Conservation (phyloP, 2,329 filamentous ascomycete genomes). For the Penicillium sp. region DNA sequence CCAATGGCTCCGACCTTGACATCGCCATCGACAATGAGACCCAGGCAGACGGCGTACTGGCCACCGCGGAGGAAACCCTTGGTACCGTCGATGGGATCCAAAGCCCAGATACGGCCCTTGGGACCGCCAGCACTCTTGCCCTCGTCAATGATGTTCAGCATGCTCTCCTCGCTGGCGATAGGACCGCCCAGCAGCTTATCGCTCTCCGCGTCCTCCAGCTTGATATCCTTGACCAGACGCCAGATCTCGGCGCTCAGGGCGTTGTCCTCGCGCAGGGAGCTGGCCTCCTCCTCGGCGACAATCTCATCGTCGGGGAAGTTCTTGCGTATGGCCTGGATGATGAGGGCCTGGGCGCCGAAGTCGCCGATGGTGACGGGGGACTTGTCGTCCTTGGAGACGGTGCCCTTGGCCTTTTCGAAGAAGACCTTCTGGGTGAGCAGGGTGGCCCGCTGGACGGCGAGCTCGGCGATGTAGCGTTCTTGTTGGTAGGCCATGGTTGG, state of each 20-base stretch:
- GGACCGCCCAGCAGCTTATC: constrained; percentile 70
- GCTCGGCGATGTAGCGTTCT: constrained; percentile 80
- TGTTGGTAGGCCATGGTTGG: constrained; percentile 62
- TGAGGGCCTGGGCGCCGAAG: constrained; percentile 95
- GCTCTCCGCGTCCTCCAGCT: constrained; percentile 66
- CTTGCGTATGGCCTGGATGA: constrained; percentile 84
- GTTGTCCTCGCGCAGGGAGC: constrained; percentile 71
- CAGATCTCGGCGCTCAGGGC: constrained; percentile 76
- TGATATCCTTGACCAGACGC: constrained; percentile 74
- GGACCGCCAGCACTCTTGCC: constrained; percentile 49
- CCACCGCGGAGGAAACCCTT: constrained; percentile 95
- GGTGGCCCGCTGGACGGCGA: constrained; percentile 82
- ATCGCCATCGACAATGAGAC: constrained; percentile 86
- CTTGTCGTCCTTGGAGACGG: constrained; percentile 89
- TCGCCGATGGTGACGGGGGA: constrained; percentile 97
- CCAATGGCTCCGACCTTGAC: constrained; percentile 93
- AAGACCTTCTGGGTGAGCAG: constrained; percentile 77
- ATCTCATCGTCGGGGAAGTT: constrained; percentile 91
- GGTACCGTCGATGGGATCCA: constrained; percentile 97
- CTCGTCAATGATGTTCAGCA: constrained; percentile 61
- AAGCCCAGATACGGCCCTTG: constrained; percentile 76
- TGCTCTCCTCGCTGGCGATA: constrained; percentile 63
- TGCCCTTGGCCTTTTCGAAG: constrained; percentile 90
- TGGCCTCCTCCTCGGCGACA: constrained; percentile 92
- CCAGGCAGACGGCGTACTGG: constrained; percentile 95